phyloP scores from a whole-genome alignment of 164 flowering plant species.

The Macadamia tetraphylla region DNA sequence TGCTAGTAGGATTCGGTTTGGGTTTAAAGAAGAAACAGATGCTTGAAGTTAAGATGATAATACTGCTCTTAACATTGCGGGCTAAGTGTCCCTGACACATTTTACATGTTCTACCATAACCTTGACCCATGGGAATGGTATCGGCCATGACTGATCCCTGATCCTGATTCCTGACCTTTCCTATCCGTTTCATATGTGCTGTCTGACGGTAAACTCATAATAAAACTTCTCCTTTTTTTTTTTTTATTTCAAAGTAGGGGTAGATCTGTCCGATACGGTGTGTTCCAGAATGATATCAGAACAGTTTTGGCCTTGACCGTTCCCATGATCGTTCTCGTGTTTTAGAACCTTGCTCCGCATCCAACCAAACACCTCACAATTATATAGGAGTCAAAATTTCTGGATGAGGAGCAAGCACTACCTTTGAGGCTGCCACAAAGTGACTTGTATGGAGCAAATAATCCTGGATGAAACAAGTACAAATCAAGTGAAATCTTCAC shows the following conservation, averaged over 20 bases:
- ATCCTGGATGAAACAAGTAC: background rate
- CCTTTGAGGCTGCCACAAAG: conserved; percentile 41
- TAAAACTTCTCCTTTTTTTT: too few relatives aligned
- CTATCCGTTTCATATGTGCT: too few relatives aligned
- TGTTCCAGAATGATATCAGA: too few relatives aligned
- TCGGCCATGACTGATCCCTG: too few relatives aligned
- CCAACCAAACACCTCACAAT: conserved; percentile 50
- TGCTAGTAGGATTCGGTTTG: conserved; percentile 26
- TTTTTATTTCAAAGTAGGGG: too few relatives aligned
- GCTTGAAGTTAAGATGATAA: conserved; percentile 37
- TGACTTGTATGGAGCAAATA: conserved; percentile 41
- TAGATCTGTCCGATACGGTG: too few relatives aligned
- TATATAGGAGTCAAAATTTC: conserved; percentile 37
- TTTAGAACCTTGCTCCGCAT: conserved; percentile 26
- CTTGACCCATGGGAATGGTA: conserved; percentile 14
- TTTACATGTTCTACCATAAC: conserved; percentile 51
- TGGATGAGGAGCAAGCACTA: conserved; percentile 27
- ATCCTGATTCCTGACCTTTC: too few relatives aligned
- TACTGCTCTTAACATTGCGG: conserved; percentile 34
- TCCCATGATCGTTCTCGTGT: too few relatives aligned
- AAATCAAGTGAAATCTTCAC: background rate
- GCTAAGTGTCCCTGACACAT: conserved; percentile 40
- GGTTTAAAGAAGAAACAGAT: conserved; percentile 44
- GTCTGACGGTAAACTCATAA: too few relatives aligned
- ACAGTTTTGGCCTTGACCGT: too few relatives aligned